Evolutionary conservation across 1,284 basidiomycete species (phyloP), one percentile per base, ranked within the genome.

Genomic region (Cutaneotrichosporon spelunceum): DNA sequence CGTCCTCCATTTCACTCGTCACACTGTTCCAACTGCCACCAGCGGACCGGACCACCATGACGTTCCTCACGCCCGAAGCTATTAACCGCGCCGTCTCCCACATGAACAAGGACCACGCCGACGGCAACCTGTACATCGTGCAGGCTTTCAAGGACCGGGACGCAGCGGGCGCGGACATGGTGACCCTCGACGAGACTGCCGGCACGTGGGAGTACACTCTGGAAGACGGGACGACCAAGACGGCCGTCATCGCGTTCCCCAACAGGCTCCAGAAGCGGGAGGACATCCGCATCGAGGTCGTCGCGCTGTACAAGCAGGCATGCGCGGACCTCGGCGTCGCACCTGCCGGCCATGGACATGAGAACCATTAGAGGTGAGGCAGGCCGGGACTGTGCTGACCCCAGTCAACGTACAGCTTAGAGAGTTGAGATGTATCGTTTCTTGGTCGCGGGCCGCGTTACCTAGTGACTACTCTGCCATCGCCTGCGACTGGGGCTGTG

Each of bases 81-180:
- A 42, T 56, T 30, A 14, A 45, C 45, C 44, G 34, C 23, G 55
- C 55, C 23, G 45, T 44, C 30, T 26, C 10, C 45, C 55, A 56
- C 55, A 56, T 56, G 55, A 56, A 56, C 45, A 29, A 56, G 45
- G 55, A 56, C 55, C 55, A 56, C 55, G 44, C 55, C 44, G 55
- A 56, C 45, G 55, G 55, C 29, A 56, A 56, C 45, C 55, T 56
- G 21, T 56, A 56, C 45, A 56, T 56, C 55, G 55, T 49, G 45
- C 44, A 45, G n/a, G 55, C 55, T 29, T 56, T 56, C 55, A 21
- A 24, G n/a, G 55, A 56, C 44, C 23, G 16, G 3, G 45, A 13
- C 7, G 55, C 55, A 14, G 36, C 44, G 14, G n/a, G 42, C 27
- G 55, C 55, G 5, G 33, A 29, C n/a, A 56, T 56, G 55, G 45